Base-by-base conservation (phyloP, 192 early-diverging fungal species). In the Backusella sp. region DNA sequence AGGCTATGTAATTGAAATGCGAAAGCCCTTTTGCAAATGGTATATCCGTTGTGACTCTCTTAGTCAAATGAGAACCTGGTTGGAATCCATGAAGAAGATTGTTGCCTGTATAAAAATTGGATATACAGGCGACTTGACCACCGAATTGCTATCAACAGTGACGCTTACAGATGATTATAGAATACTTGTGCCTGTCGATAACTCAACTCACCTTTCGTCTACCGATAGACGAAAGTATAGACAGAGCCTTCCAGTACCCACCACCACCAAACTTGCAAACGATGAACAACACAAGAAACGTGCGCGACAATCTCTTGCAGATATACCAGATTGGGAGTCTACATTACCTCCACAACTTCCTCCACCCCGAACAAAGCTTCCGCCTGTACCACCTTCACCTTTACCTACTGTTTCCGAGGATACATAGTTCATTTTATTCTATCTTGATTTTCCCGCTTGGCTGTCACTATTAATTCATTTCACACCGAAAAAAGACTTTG, bases 1-100 rank as follows among this genome's bases (percentile, higher is more conserved):
- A 34, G 72, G 68, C 3, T 81, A 72, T 72, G 73, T 77, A 1
- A 68, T 81, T 39, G 80, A 81, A 72, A 36, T 81, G 26, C 76
- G 76, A 73, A 81, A 81, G 70, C 76, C 80, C 1, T 32, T 69
- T 15, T 70, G 37, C 23, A 65, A 56, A 21, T 79, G 77, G 77
- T 74, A 74, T 46, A 73, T 79, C 21, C 72, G 77, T 41, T 79
- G 77, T 32, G 77, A 79, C 21, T 74, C 72, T 12, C 68, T 79
- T 8, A 28, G 19, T 12, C 73, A 79, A 62, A 74, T 79, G 73
- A 74, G 68, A 62, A 14, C 8, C 5, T 79, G 77, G 77, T 39
- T 79, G 3, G 73, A 73, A 53, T 42, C 73, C 8, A 73, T 79
- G 77, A 79, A 79, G 14, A 79, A 79, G 28, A 34, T 74, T 52